Evolutionary conservation across 768 basidiomycete genomes (phyloP).

Genomic region (Lactarius deliciosus): DNA sequence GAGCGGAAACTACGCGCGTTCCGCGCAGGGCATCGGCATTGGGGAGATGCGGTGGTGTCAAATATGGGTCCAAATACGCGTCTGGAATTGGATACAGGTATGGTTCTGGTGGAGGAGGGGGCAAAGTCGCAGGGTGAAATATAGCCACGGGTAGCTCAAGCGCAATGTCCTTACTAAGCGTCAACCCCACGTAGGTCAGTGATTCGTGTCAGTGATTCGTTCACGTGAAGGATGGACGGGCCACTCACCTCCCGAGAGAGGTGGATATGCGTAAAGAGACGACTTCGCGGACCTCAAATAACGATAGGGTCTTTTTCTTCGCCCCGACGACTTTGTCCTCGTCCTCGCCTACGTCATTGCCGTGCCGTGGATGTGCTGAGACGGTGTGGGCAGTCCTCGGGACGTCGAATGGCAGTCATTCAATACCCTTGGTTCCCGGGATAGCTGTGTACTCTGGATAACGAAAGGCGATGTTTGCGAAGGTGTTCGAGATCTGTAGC

Average conservation of each 20-base stretch:
- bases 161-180: conserved; percentile 63
- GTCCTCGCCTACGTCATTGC: conserved; percentile 42
- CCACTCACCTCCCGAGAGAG: conserved; percentile 64
- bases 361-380: conserved; percentile 57
- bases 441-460: conserved; percentile 72
- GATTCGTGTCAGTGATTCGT: no score
- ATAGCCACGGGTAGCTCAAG: conserved; percentile 64
- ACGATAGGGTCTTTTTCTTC: conserved; percentile 30
- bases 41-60: conserved; percentile 23
- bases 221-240: conserved; percentile 13
- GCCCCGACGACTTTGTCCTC: conserved; percentile 34
- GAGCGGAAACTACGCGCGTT: conserved; percentile 33
- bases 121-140: conserved; percentile 61
- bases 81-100: conserved; percentile 16
- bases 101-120: conserved; percentile 37
- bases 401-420: conserved; percentile 77
- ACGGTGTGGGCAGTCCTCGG: conserved; percentile 64
- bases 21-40: conserved; percentile 30
- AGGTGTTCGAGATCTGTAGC: conserved; percentile 63
- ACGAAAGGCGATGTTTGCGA: conserved; percentile 66
- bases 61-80: neutral
- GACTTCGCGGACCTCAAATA: conserved; percentile 69
- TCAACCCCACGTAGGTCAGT: conserved; percentile 13
- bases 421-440: conserved; percentile 75
- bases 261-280: conserved; percentile 63